phyloP scores from a whole-genome alignment of 1,284 basidiomycete species.

The Cutaneotrichosporon sp. region DNA sequence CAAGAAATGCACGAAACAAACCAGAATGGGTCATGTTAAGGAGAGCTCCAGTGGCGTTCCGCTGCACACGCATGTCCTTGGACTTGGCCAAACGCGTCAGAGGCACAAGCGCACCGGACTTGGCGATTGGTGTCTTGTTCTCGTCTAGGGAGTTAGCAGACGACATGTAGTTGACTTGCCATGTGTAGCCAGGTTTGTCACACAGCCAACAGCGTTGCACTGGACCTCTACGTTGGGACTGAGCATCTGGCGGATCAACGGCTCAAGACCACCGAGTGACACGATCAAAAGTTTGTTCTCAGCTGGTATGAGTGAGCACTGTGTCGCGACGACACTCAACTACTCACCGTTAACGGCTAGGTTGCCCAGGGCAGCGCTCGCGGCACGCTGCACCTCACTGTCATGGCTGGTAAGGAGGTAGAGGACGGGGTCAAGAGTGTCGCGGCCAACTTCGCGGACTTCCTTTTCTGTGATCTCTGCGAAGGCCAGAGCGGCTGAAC shows the following conservation, averaged over 20 bases:
- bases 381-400: slow-evolving; percentile 96
- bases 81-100: slow-evolving; percentile 93
- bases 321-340: no score
- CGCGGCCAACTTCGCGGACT: slow-evolving; percentile 90
- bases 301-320: slow-evolving; percentile 55
- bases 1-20: slow-evolving; percentile 42
- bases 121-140: slow-evolving; percentile 99
- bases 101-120: slow-evolving; percentile 95
- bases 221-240: slow-evolving; percentile 99
- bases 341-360: slow-evolving; percentile 94
- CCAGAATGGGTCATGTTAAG: slow-evolving; percentile 99
- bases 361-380: slow-evolving; percentile 97
- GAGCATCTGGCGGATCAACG: slow-evolving; percentile 94
- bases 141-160: slow-evolving; percentile 60
- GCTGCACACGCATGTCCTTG: slow-evolving; percentile 98
- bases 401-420: slow-evolving; percentile 97
- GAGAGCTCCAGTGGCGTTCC: slow-evolving; percentile 95
- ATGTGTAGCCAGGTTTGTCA: slow-evolving; percentile 97
- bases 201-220: slow-evolving; percentile 99
- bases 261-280: slow-evolving; percentile 94
- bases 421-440: slow-evolving; percentile 96
- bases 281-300: slow-evolving; percentile 99
- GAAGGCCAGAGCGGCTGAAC: slow-evolving; percentile 95
- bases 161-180: slow-evolving; percentile 55
- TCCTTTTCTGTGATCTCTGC: slow-evolving; percentile 99